Evolutionary conservation across 306 rosid genomes (phyloP).

Genomic region (Castanea crenata): DNA sequence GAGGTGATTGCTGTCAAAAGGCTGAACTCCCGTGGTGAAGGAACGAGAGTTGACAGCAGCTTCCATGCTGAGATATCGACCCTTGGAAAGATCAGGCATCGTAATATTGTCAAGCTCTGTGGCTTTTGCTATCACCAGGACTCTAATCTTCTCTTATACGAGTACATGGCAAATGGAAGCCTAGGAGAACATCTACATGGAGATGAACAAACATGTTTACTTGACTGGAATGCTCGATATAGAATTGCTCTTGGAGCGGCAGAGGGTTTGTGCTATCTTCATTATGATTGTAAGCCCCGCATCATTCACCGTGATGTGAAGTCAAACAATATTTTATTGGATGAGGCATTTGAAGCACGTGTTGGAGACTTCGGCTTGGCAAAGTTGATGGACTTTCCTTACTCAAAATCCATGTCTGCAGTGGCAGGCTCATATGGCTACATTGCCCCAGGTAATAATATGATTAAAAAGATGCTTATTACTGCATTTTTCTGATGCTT

Average conservation of each 20-base stretch:
- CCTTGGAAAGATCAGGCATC: constrained; percentile 85
- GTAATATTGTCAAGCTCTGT: constrained; percentile 80
- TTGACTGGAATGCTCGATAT: constrained; percentile 71
- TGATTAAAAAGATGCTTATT: not conserved
- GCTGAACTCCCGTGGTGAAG: constrained; percentile 74
- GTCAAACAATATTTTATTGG: constrained; percentile 82
- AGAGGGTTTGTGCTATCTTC: constrained; percentile 82
- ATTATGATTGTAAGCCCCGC: constrained; percentile 79
- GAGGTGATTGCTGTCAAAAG: constrained; percentile 77
- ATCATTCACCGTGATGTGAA: constrained; percentile 86
- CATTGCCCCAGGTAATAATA: constrained; percentile 73
- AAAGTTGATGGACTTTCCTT: constrained; percentile 65
- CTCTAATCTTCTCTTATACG: constrained; percentile 78
- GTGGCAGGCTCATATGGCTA: constrained; percentile 90
- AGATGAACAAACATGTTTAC: constrained; percentile 28
- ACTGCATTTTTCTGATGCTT: not conserved
- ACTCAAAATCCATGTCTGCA: constrained; percentile 80
- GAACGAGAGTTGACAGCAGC: constrained; percentile 60
- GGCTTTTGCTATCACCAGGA: constrained; percentile 84
- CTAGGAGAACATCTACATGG: constrained; percentile 86
- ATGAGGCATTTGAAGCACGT: constrained; percentile 61
- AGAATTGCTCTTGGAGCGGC: constrained; percentile 86
- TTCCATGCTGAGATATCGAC: constrained; percentile 85
- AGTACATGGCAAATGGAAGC: constrained; percentile 87
- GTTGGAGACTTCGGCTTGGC: constrained; percentile 98